Evolutionary conservation across 1,139 yeast genomes (phyloP).

Genomic region (Kodamaea anthophila): DNA sequence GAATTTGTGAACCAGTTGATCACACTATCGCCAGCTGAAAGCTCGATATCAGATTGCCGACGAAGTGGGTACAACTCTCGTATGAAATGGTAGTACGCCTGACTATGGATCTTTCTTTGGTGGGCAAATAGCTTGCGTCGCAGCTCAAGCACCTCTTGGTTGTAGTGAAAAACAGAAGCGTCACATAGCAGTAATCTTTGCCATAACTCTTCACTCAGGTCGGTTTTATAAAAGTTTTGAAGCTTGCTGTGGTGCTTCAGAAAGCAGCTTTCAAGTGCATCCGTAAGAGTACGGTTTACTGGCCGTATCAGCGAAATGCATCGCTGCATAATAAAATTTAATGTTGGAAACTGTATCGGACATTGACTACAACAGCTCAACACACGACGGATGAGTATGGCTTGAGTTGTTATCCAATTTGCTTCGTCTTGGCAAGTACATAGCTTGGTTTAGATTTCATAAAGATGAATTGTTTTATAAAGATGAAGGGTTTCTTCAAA

Average conservation of each 20-base stretch:
- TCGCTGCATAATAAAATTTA: neutral
- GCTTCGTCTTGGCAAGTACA: too few species aligned
- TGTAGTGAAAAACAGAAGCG: slow-evolving; percentile 4
- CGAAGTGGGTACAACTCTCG: slow-evolving; percentile 29
- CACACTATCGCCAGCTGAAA: slow-evolving; percentile 2
- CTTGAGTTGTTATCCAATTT: too few species aligned
- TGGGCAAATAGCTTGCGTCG: slow-evolving; percentile 2
- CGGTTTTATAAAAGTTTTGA: slow-evolving; percentile 1
- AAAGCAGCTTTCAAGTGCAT: slow-evolving; percentile 2
- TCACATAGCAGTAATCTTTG: slow-evolving; percentile 4
- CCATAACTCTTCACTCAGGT: slow-evolving; percentile 2
- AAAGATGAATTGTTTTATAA: too few species aligned
- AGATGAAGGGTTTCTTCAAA: too few species aligned
- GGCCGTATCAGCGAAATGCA: slow-evolving; percentile 1
- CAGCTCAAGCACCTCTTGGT: slow-evolving; percentile 3
- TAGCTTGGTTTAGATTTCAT: too few species aligned
- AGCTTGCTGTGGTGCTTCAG: slow-evolving; percentile 1
- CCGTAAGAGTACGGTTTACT: neutral
- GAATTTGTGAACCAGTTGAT: slow-evolving; percentile 7
- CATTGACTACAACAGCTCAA: neutral
- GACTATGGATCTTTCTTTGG: slow-evolving; percentile 3
- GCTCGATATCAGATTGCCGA: slow-evolving; percentile 2
- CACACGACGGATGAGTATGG: too few species aligned
- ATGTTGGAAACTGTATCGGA: neutral
- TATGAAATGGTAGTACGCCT: too few species aligned